Conservation (phyloP, 2,329 filamentous ascomycete genomes). For the Thielaviopsis populi region DNA sequence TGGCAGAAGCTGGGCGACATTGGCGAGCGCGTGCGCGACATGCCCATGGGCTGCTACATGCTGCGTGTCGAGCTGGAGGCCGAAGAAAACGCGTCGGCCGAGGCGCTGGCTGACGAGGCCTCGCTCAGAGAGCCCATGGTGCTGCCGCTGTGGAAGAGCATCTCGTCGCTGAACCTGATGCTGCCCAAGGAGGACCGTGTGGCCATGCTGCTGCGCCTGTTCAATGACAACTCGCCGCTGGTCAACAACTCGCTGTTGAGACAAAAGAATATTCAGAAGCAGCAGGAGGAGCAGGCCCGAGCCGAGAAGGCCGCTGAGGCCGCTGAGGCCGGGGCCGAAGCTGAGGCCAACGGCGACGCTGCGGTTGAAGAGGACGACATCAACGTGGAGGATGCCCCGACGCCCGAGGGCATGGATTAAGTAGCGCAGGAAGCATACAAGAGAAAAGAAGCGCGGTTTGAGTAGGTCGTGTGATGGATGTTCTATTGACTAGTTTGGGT, state of each 20-base stretch:
- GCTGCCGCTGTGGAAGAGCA: constrained; percentile 84
- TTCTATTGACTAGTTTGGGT: not conserved
- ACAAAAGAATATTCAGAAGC: constrained; percentile 28
- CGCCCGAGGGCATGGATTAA: constrained; percentile 22
- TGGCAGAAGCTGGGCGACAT: constrained; percentile 75
- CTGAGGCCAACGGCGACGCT: constrained; percentile 18
- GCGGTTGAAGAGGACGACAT: constrained; percentile 21
- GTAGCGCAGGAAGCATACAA: not conserved
- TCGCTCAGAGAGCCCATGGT: constrained; percentile 64
- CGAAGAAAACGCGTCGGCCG: constrained; percentile 24
- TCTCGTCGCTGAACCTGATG: constrained; percentile 90
- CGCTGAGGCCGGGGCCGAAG: constrained; percentile 22
- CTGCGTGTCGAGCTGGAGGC: constrained; percentile 66
- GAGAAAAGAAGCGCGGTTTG: not conserved
- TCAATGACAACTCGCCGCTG: constrained; percentile 74
- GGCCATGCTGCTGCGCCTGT: constrained; percentile 82
- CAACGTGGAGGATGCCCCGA: constrained; percentile 27
- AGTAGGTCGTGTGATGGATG: not conserved
- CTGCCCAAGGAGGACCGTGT: constrained; percentile 90
- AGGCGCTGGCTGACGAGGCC: constrained; percentile 20
- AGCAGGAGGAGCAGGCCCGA: constrained; percentile 22
- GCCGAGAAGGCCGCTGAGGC: constrained; percentile 21
- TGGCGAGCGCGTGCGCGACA: constrained; percentile 61
- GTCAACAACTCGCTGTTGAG: constrained; percentile 52
- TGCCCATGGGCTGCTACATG: constrained; percentile 85